Base-by-base conservation (phyloP, 2,329 filamentous ascomycete genomes). In the Sporothrix brunneoviolacea region DNA sequence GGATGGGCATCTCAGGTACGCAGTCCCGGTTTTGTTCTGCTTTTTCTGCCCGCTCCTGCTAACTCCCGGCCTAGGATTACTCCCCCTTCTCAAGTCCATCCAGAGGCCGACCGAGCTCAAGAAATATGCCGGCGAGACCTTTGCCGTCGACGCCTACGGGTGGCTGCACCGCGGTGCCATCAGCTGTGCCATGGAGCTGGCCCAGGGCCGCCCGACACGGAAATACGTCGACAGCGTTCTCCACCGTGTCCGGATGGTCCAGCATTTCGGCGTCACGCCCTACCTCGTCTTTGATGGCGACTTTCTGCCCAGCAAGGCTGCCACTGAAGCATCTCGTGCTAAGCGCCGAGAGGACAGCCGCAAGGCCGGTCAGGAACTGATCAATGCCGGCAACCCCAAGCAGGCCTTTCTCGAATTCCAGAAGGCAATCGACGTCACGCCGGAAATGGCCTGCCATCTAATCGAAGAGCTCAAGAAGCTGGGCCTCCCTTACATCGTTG, bases 201-300 rank as follows among this genome's bases (percentile, higher is more conserved):
- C 90, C 32, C 79, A 91, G 61, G 89, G 82, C 61, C 93, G 88
- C 65, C 90, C 89, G 13, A 97, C 91, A 0, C 84, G 80, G 48
- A 94, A 88, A 70, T 93, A 90, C 73, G 82, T 98, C 62, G 87
- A 94, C 63, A 95, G 90, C 60, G 86, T 86, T 48, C 84, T 98
- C 77, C 81, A 87, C 62, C 87, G 91, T 54, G 90, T 98, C 46
- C 84, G 85, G 54, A 97, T 98, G 93, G 81, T 95, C 52, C 80
- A 89, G 55, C 87, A 95, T 68, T 96, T 94, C 64, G 91, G 91
- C 21, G 81, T 97, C 36, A 95, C 77, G n/a, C 93, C 93, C 0
- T 98, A 94, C 65, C 71, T 98, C 50, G 86, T 98, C 32, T 98
- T 98, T 65, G 93, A 98, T 68, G 93, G 93, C 55, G 93, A 96